These are phyloP conservation scores for Boletus eberwhitei DNA, from an alignment of 768 basidiomycete genomes.

Conservation along the genomic window DNA sequence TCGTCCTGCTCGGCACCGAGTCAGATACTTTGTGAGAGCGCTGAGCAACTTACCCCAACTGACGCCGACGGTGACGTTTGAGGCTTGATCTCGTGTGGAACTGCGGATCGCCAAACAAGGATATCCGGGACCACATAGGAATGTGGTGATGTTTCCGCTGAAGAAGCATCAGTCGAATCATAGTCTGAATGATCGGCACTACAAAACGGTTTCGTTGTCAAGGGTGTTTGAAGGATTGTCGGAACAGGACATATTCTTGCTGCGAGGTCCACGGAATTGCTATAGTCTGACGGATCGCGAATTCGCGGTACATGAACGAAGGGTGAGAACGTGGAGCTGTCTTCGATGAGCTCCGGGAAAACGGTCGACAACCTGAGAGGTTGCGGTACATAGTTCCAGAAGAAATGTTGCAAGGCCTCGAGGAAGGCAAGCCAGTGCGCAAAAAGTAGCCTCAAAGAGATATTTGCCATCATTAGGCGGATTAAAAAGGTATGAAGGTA, in stretches of 20 bases:
- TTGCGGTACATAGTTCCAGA: constrained; percentile 7
- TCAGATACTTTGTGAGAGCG: not conserved
- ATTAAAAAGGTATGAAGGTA: not conserved
- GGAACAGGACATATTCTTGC: constrained; percentile 7
- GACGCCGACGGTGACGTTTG: not conserved
- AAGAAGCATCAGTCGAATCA: not conserved
- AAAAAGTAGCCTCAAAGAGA: constrained; percentile 8
- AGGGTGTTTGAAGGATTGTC: not conserved
- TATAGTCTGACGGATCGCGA: not conserved
- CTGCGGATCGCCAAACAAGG: not conserved
- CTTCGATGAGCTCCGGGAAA: constrained; percentile 6
- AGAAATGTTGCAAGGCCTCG: constrained; percentile 6
- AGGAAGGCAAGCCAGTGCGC: constrained; percentile 16
- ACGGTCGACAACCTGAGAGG: constrained; percentile 7
- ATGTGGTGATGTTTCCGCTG: not conserved
- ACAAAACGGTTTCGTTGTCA: constrained; percentile 1
- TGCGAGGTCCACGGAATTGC: not conserved
- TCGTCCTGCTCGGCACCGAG: not conserved
- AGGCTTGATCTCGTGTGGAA: not conserved
- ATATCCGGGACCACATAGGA: not conserved
- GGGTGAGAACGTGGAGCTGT: not conserved
- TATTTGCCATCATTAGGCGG: not conserved
- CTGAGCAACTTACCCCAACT: not conserved
- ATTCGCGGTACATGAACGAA: not conserved
- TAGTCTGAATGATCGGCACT: not conserved